Conservation (phyloP, 345 rosid genomes). For the Passiflora organensis region DNA sequence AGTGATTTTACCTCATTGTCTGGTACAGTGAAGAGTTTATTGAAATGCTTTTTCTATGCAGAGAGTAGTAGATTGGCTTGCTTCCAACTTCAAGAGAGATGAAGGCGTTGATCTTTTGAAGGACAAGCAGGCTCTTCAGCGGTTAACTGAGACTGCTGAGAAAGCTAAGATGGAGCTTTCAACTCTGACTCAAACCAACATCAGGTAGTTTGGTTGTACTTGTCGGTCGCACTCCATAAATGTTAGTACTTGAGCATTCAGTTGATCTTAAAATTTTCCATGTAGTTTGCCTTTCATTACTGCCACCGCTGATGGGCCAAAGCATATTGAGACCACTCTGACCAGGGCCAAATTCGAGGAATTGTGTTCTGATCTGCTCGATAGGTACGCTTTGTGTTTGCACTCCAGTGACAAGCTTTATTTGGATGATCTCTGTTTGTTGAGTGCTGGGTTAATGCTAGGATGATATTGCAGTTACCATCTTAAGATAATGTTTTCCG, state of each 20-base stretch:
- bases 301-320: constrained; percentile 97
- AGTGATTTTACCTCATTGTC: no score
- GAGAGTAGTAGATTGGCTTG: constrained; percentile 98
- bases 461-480: no score
- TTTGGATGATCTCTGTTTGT: not conserved
- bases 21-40: no score
- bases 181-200: constrained; percentile 79
- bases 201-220: constrained; percentile 38
- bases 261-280: not conserved
- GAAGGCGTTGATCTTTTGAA: constrained; percentile 95
- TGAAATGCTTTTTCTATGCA: constrained; percentile 21
- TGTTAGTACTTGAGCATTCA: not conserved
- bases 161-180: constrained; percentile 98
- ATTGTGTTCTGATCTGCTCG: constrained; percentile 80
- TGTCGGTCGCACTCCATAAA: no score
- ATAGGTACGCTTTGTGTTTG: constrained; percentile 41
- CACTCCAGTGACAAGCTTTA: not conserved
- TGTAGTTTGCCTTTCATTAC: constrained; percentile 95
- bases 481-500: no score
- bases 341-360: constrained; percentile 95
- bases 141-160: constrained; percentile 91
- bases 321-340: constrained; percentile 88
- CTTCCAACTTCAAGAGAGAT: constrained; percentile 63
- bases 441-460: not conserved
- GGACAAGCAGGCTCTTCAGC: constrained; percentile 97